These are phyloP conservation scores for Coprinopsis marcescibilis DNA, from an alignment of 768 basidiomycete species.

Conservation along the genomic window DNA sequence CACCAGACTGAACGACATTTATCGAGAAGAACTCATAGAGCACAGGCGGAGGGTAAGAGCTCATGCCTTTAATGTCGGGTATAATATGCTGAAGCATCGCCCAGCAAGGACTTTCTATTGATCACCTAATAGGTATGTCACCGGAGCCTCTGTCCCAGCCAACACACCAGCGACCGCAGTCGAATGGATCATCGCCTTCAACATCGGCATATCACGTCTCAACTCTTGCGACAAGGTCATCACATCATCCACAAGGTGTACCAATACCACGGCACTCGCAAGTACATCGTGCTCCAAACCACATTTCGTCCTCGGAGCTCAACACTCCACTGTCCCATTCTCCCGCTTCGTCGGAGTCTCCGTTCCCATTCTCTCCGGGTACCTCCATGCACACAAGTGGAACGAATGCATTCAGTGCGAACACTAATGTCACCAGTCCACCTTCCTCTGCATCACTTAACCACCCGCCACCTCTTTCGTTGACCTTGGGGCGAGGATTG, in stretches of 20 bases:
- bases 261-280: slow-evolving; percentile 73
- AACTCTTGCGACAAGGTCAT: slow-evolving; percentile 13
- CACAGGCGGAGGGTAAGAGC: slow-evolving; percentile 65
- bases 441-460: slow-evolving; percentile 56
- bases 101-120: slow-evolving; percentile 71
- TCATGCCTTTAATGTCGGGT: slow-evolving; percentile 2
- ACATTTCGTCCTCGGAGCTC: slow-evolving; percentile 36
- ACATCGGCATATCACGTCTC: slow-evolving; percentile 36
- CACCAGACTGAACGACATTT: slow-evolving; percentile 72
- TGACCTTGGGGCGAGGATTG: slow-evolving; percentile 36
- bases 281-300: slow-evolving; percentile 48
- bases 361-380: slow-evolving; percentile 61
- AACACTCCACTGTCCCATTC: slow-evolving; percentile 64
- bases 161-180: slow-evolving; percentile 51
- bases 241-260: slow-evolving; percentile 40
- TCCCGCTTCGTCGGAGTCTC: slow-evolving; percentile 59
- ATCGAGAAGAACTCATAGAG: slow-evolving; percentile 79
- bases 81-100: slow-evolving; percentile 8
- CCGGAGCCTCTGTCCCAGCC: slow-evolving; percentile 68
- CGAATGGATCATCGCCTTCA: slow-evolving; percentile 39
- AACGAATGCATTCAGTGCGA: slow-evolving; percentile 49
- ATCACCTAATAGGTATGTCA: slow-evolving; percentile 70
- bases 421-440: slow-evolving; percentile 69
- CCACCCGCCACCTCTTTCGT: slow-evolving; percentile 31
- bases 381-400: slow-evolving; percentile 39